phyloP scores from a whole-genome alignment of 73 alveolate species.

The Paramecium sexaurelia region DNA sequence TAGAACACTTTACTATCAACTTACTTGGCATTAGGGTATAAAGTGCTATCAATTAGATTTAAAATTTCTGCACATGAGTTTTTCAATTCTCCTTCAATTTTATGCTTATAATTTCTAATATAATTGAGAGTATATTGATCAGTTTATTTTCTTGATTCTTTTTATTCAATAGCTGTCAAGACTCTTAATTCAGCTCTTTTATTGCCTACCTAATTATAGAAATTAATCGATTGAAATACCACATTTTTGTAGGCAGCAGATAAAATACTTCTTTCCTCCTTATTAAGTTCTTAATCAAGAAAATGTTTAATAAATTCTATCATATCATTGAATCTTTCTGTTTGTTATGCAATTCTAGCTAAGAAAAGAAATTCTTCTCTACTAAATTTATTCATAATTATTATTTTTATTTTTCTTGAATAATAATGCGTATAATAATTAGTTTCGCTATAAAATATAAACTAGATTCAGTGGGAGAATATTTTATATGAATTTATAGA shows the following conservation, averaged over 20 bases:
- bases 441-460: too few relatives aligned
- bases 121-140: conserved; percentile 76
- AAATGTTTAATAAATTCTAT: conserved; percentile 79
- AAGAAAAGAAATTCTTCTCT: conserved; percentile 77
- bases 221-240: neutral
- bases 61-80: conserved; percentile 79
- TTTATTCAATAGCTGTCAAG: conserved; percentile 80
- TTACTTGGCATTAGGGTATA: conserved; percentile 73
- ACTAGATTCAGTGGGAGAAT: too few relatives aligned
- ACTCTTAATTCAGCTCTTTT: conserved; percentile 93
- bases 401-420: neutral
- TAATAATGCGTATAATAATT: too few relatives aligned
- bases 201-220: conserved; percentile 74
- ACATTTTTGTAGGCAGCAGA: conserved; percentile 89
- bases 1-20: conserved; percentile 87
- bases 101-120: conserved; percentile 80
- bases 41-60: conserved; percentile 74
- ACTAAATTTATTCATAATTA: conserved; percentile 58
- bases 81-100: conserved; percentile 83
- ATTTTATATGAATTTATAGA: neutral
- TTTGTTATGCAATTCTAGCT: conserved; percentile 80
- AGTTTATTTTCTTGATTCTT: conserved; percentile 82
- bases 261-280: conserved; percentile 88
- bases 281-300: conserved; percentile 74
- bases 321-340: conserved; percentile 90